Base-by-base conservation (phyloP, 2,329 filamentous ascomycete species). In the Monosporascus sp. region DNA sequence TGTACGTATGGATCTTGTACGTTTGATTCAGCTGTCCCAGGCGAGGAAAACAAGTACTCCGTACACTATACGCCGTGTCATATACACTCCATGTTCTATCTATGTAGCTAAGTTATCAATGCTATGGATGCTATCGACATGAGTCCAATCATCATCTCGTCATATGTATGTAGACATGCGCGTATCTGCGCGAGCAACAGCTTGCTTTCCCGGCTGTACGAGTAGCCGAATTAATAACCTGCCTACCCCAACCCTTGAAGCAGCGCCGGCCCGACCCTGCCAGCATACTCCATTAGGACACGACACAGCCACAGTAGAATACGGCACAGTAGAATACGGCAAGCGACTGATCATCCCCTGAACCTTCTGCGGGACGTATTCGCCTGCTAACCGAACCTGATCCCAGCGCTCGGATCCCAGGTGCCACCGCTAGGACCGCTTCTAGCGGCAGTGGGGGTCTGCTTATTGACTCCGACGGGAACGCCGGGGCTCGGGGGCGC, bases 331-430 rank as follows among this genome's bases (percentile, higher is more conserved):
- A 19, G 9, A 5, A n/a, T 41, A 19, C 3, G 19, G 17, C 6
- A n/a, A 7, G 17, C 17, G 19, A 41, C 17, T 9, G 19, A n/a
- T 41, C 38, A 41, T 41, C 38, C 17, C 19, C 38, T 2, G 20
- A 22, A 24, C 11, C 53, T 47, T n/a, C 38, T 50, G 11, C 61
- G 48, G 56, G 61, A 63, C 46, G 58, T 80, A 81, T 61, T 76
- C 55, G 60, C 49, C 40, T 58, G 52, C 63, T 67, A 68, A 26
- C 66, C 65, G 52, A 68, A 68, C 35, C 66, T 75, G 58, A 87
- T 78, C 3, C 82, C 82, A 40, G 75, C 73, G 44, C 68, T 77
- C 1, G 82, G 80, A 59, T 86, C 82, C 84, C 84, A 87, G 1
- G 76, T 79, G 37, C 78, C 76, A 20, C 68, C 63, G 2, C 64